phyloP scores from a whole-genome alignment of 2,329 filamentous ascomycete species.

The Verticillium klebahnii region DNA sequence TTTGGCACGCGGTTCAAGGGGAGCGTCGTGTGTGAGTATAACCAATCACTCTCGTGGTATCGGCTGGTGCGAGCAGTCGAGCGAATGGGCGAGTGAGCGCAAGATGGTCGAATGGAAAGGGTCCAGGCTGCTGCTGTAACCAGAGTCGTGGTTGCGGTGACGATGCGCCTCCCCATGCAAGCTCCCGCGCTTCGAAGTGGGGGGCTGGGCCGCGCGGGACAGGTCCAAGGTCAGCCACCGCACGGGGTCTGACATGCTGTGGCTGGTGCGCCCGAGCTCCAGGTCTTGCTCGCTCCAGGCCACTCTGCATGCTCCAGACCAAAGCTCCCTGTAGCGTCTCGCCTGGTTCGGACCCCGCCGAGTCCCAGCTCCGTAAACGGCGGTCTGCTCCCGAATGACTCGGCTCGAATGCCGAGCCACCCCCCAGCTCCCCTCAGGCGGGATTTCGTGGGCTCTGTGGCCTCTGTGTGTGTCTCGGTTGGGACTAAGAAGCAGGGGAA shows the following conservation, averaged over 20 bases:
- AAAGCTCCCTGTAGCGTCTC: not conserved
- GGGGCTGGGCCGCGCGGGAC: not conserved
- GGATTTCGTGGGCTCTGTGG: not conserved
- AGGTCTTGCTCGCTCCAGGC: not conserved
- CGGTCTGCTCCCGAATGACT: not conserved
- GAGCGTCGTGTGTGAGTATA: not conserved
- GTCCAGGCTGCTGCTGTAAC: not conserved
- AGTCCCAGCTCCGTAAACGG: not conserved
- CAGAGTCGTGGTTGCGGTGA: not conserved
- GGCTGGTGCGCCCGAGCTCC: not conserved
- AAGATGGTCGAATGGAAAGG: not conserved
- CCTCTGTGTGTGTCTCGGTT: not conserved
- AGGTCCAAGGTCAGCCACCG: not conserved
- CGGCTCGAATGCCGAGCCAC: slow-evolving; percentile 9
- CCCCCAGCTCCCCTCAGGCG: slow-evolving; percentile 2
- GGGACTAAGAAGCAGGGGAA: no score
- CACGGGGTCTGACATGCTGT: not conserved
- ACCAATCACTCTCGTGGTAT: not conserved
- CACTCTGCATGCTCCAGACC: not conserved
- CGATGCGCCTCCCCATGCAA: not conserved
- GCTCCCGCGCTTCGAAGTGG: not conserved
- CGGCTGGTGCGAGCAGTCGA: not conserved
- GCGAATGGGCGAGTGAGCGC: not conserved
- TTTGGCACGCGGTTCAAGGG: not conserved
- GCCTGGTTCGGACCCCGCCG: not conserved